Base-by-base conservation (phyloP, 2,329 filamentous ascomycete species). In the Hypocreales sp. region DNA sequence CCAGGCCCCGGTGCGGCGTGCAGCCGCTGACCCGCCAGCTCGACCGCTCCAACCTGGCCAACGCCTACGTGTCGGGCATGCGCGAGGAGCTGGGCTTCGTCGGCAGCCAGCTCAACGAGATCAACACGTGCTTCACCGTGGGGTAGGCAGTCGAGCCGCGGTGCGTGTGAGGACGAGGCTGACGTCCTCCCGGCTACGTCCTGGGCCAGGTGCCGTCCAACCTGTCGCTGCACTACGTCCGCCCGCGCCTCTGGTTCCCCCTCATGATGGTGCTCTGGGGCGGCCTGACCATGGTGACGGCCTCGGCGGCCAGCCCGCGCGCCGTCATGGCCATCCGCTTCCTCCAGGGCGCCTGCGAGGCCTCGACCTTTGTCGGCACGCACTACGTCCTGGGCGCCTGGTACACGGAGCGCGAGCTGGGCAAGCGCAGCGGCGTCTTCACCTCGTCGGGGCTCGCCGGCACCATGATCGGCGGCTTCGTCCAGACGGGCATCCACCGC, bases 241-340 rank as follows among this genome's bases (percentile, higher is more conserved):
- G 61, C 26, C 73, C 72, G 3, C 59, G 71, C n/a, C 55, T 67
- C 34, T 78, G 68, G 54, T 74, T 74, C 39, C 72, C 72, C 0
- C 39, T 55, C 16, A 74, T 72, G 60, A 73, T 75, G 63, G 31
- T 74, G 13, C 40, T 68, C 31, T 79, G 74, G 75, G 72, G 65
- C 3, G 53, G 58, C 1, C 47, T 79, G 15, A 79, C 73, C 3
- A 73, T 77, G 66, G 54, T 55, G 16, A 48, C 60, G 6, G 60
- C 48, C 20, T 52, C 53, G 7, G 55, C 45, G 25, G 41, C 51
- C 13, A 53, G 34, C 2, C 56, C 35, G 7, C 47, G 50, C 7
- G 48, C 46, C 20, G 44, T 55, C 33, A 53, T 53, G 46, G 51
- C 40, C 4, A 48, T 55, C 12, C 52, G 53, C 8, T 55, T 55